These are phyloP conservation scores for Trichosporon sp. DNA, from an alignment of 1,284 basidiomycete species.

Conservation along the genomic window DNA sequence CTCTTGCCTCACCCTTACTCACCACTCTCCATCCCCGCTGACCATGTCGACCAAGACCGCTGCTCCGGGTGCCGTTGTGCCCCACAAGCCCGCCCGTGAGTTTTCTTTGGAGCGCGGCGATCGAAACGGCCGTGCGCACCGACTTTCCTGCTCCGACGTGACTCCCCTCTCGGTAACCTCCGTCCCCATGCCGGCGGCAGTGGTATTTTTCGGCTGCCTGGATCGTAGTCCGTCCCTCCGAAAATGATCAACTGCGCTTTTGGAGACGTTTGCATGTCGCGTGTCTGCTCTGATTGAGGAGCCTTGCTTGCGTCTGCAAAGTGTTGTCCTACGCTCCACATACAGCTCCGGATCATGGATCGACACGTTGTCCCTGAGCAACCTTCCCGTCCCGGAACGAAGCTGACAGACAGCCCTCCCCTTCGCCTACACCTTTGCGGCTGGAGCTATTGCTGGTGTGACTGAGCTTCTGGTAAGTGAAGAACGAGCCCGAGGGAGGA, in stretches of 20 bases:
- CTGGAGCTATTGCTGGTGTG: constrained; percentile 78
- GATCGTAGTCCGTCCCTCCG: neutral
- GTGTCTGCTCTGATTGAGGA: neutral
- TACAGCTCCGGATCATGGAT: neutral
- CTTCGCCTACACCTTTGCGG: constrained; percentile 78
- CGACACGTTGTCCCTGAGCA: neutral
- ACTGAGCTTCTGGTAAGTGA: constrained; percentile 87
- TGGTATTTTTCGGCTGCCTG: neutral
- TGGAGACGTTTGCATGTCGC: neutral
- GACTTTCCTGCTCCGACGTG: neutral
- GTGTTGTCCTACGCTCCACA: neutral
- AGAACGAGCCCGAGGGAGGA: constrained; percentile 48
- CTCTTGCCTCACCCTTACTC: neutral
- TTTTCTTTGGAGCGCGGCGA: neutral
- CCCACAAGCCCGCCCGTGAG: neutral
- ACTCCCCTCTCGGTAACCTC: neutral
- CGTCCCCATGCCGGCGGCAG: neutral
- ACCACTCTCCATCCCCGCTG: neutral
- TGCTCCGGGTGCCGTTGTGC: neutral
- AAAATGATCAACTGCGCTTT: neutral
- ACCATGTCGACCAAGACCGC: neutral
- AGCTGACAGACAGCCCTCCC: constrained; percentile 52
- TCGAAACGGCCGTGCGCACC: neutral
- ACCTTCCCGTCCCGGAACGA: neutral
- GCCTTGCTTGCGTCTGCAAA: neutral